These are phyloP conservation scores for Celoporthe dispersa DNA, from an alignment of 2,329 filamentous ascomycete species.

Conservation along the genomic window DNA sequence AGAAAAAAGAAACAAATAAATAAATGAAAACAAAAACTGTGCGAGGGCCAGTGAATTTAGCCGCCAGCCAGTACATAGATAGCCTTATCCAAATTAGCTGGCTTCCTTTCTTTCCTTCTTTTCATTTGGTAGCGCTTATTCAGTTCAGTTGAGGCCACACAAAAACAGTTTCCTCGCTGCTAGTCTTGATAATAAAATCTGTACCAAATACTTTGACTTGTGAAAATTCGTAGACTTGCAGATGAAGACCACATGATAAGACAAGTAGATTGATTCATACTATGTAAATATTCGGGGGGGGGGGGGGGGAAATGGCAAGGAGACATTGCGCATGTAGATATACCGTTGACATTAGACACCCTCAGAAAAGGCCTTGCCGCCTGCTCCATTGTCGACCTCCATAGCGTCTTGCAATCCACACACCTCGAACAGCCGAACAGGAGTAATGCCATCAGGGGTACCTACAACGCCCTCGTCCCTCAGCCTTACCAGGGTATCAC, in stretches of 20 bases:
- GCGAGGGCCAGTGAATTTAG: too few relatives aligned
- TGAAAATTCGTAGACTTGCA: too few relatives aligned
- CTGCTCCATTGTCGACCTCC: constrained; percentile 47
- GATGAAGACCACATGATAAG: neutral
- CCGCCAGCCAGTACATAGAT: too few relatives aligned
- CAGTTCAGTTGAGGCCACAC: too few relatives aligned
- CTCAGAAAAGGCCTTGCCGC: constrained; percentile 24
- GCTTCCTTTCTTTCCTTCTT: too few relatives aligned
- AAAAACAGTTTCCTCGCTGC: too few relatives aligned
- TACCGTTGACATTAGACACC: constrained; percentile 19
- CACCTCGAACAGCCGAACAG: constrained; percentile 54
- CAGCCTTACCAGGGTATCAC: constrained; percentile 42
- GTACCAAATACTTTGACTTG: too few relatives aligned
- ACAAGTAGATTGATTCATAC: neutral
- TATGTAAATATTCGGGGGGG: neutral
- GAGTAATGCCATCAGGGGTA: constrained; percentile 39
- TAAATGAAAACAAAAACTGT: too few relatives aligned
- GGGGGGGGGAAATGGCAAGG: neutral
- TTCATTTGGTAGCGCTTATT: too few relatives aligned
- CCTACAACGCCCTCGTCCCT: constrained; percentile 47
- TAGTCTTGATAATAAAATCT: too few relatives aligned
- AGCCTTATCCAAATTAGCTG: too few relatives aligned
- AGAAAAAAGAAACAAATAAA: too few relatives aligned
- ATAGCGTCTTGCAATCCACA: constrained; percentile 57
- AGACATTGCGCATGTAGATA: neutral